phyloP scores from a whole-genome alignment of 495 filamentous ascomycete species.

The Elasticomyces elasticus region DNA sequence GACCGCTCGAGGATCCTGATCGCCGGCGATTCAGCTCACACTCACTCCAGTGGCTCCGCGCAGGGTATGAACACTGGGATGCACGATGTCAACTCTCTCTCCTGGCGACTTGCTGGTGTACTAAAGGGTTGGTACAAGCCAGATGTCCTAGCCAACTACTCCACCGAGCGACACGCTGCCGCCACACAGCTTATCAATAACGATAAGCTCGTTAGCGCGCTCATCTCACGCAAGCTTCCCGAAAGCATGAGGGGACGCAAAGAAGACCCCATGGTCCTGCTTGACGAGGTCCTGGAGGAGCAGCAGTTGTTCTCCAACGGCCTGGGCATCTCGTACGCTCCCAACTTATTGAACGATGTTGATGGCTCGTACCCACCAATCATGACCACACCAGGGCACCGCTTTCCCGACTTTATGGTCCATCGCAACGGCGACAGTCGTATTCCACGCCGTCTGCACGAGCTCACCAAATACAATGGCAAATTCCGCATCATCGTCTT shows the following conservation, averaged over 20 bases:
- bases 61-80: not conserved
- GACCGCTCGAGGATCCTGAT: slow-evolving; percentile 9
- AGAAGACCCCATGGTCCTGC: not conserved
- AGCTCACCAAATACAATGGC: slow-evolving; percentile 1
- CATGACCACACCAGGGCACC: not conserved
- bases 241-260: not conserved
- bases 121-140: slow-evolving; percentile 3
- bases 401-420: not conserved
- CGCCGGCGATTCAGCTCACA: slow-evolving; percentile 13
- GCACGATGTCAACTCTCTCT: slow-evolving; percentile 5
- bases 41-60: not conserved
- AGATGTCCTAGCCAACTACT: not conserved
- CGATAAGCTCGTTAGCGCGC: not conserved
- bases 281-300: not conserved
- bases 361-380: not conserved
- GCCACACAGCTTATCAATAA: not conserved
- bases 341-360: slow-evolving; percentile 4
- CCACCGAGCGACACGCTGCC: not conserved
- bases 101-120: slow-evolving; percentile 4
- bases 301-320: not conserved
- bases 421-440: not conserved
- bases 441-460: not conserved
- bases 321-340: slow-evolving; percentile 1
- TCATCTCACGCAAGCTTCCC: not conserved
- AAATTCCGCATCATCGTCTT: slow-evolving; percentile 1